Percentiles rank a stretch among this genome's conserved stretches.
These are phyloP conservation scores for Comarum palustre DNA, from an alignment of 306 rosid genomes.

Conservation along the genomic window DNA sequence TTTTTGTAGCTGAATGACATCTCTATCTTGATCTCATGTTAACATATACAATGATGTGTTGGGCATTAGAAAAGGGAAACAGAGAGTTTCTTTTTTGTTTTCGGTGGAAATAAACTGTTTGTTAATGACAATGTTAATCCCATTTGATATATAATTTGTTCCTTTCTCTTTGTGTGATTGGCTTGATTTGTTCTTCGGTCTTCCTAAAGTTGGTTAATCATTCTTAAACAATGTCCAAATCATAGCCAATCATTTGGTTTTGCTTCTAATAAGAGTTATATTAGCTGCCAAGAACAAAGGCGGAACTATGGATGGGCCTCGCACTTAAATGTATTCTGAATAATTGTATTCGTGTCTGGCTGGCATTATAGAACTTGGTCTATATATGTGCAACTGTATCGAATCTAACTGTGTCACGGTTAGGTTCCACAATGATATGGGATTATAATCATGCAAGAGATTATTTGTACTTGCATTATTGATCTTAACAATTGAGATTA, in stretches of 20 bases:
- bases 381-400: constrained; percentile 30
- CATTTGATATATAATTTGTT: constrained; percentile 13
- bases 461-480: not conserved
- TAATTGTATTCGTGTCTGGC: not conserved
- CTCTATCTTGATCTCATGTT: constrained; percentile 11
- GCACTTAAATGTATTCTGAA: constrained; percentile 5
- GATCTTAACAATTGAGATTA: not conserved
- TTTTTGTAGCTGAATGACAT: constrained; percentile 32
- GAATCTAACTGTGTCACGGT: constrained; percentile 36
- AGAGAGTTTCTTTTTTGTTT: not conserved
- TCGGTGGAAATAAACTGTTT: constrained; percentile 2
- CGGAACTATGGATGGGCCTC: constrained; percentile 7
- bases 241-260: constrained; percentile 47
- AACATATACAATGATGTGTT: constrained; percentile 25
- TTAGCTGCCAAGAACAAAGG: constrained; percentile 22
- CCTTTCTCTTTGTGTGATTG: constrained; percentile 11
- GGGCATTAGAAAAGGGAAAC: constrained; percentile 1
- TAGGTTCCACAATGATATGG: constrained; percentile 36
- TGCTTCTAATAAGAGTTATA: constrained; percentile 29
- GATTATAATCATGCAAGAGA: not conserved
- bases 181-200: constrained; percentile 14
- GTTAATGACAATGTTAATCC: constrained; percentile 21
- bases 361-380: constrained; percentile 27
- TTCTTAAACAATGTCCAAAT: constrained; percentile 42
- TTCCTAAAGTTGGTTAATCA: constrained; percentile 11